Evolutionary conservation across 1,284 basidiomycete species (phyloP).

Genomic region (Sanghuangporus weigelae): DNA sequence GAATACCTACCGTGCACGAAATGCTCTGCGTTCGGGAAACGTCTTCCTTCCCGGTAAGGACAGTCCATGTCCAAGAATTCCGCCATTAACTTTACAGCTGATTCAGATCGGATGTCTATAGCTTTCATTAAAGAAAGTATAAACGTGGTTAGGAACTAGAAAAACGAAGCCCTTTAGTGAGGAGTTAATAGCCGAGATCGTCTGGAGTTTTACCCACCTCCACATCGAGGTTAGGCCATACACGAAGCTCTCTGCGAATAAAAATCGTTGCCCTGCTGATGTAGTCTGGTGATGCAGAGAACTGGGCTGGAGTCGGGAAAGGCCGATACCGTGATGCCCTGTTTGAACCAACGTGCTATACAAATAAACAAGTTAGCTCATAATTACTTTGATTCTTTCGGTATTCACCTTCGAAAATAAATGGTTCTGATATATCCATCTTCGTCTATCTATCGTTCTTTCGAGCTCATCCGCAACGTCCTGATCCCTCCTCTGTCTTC

Average conservation of each 20-base stretch:
- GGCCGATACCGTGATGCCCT: slow-evolving; percentile 75
- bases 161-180: background rate
- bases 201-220: slow-evolving; percentile 50
- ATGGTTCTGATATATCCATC: slow-evolving; percentile 67
- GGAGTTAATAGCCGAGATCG: background rate
- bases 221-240: slow-evolving; percentile 80
- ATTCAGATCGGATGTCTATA: slow-evolving; percentile 83
- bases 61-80: slow-evolving; percentile 80
- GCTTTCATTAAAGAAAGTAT: slow-evolving; percentile 81
- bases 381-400: background rate
- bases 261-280: slow-evolving; percentile 74
- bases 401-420: slow-evolving; percentile 74
- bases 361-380: background rate
- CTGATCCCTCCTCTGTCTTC: slow-evolving; percentile 35
- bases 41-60: slow-evolving; percentile 46
- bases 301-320: slow-evolving; percentile 75
- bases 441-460: slow-evolving; percentile 49
- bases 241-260: slow-evolving; percentile 75
- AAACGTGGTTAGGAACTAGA: slow-evolving; percentile 48
- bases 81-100: slow-evolving; percentile 72
- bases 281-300: slow-evolving; percentile 65
- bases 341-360: slow-evolving; percentile 83
- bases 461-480: slow-evolving; percentile 59
- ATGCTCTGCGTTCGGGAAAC: slow-evolving; percentile 74
- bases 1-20: slow-evolving; percentile 75